A percentile compares a stretch with the other conserved stretches of the same genome.
phyloP scores from a whole-genome alignment of 164 flowering plant species.

The Taxillus chinensis region DNA sequence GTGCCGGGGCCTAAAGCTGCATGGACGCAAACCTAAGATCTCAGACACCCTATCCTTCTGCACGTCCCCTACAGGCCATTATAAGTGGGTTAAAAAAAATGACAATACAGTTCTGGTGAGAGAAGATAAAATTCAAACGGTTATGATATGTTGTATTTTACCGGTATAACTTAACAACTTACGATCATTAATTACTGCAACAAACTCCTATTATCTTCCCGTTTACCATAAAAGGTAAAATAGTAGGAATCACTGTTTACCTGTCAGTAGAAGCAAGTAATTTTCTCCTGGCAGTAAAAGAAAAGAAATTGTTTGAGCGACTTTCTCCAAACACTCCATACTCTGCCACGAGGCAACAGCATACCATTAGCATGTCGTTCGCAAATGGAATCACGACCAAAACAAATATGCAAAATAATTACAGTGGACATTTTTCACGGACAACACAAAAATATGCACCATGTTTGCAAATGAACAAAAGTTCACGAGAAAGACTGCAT shows the following conservation, averaged over 20 bases:
- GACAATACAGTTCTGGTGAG: not conserved
- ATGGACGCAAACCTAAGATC: conserved; percentile 67
- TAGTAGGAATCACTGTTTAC: conserved; percentile 17
- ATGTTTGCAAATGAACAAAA: no score
- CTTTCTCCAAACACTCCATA: conserved; percentile 87
- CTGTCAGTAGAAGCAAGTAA: conserved; percentile 71
- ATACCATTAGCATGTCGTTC: no score
- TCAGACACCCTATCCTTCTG: conserved; percentile 73
- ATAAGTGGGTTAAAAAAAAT: not conserved
- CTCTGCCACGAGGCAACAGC: conserved; percentile 42
- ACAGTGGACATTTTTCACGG: no score
- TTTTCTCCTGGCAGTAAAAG: conserved; percentile 46
- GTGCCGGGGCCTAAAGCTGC: conserved; percentile 81
- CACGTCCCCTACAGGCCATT: conserved; percentile 54
- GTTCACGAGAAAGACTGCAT: no score
- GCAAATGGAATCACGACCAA: no score
- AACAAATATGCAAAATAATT: no score
- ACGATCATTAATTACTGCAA: not conserved
- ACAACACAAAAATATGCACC: no score
- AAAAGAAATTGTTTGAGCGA: conserved; percentile 55
- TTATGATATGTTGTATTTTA: not conserved
- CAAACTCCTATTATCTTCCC: no score
- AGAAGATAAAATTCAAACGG: not conserved
- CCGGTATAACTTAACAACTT: not conserved
- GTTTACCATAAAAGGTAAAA: no score